These are phyloP conservation scores for Torulaspora maleeae DNA, from an alignment of 805 yeast genomes.

Conservation along the genomic window DNA sequence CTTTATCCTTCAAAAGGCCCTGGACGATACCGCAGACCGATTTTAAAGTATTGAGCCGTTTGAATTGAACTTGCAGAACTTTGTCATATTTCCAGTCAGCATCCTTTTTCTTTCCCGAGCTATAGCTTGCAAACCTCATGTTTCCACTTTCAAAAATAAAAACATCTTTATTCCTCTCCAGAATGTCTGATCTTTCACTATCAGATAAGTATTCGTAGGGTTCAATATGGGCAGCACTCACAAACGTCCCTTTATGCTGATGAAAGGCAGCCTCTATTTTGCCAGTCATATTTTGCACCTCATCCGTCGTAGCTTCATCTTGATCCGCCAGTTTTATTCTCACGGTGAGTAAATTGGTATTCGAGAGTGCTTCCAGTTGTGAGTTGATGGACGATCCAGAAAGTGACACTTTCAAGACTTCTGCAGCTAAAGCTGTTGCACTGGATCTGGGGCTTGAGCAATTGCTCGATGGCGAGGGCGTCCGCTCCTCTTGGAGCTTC, in stretches of 20 bases:
- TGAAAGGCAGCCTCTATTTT: constrained; percentile 13
- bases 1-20: constrained; percentile 2
- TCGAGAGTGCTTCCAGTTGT: constrained; percentile 30
- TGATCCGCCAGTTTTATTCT: constrained; percentile 20
- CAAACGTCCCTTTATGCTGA: constrained; percentile 19
- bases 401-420: constrained; percentile 1
- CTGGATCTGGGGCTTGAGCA: constrained; percentile 1
- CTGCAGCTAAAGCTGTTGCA: not conserved
- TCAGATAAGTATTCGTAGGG: constrained; percentile 31
- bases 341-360: constrained; percentile 26
- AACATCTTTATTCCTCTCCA: constrained; percentile 20
- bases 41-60: constrained; percentile 15
- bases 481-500: not conserved
- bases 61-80: constrained; percentile 29
- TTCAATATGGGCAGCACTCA: constrained; percentile 27
- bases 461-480: not conserved
- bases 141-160: constrained; percentile 27
- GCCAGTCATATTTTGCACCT: not conserved
- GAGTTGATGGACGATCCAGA: constrained; percentile 5
- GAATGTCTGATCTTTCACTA: constrained; percentile 18
- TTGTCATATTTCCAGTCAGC: constrained; percentile 23
- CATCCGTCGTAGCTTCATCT: not conserved
- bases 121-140: constrained; percentile 18
- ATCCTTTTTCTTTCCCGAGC: constrained; percentile 7
- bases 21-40: constrained; percentile 11